Evolutionary conservation across 768 basidiomycete genomes (phyloP).

Genomic region (Glaciozyma antarctica): DNA sequence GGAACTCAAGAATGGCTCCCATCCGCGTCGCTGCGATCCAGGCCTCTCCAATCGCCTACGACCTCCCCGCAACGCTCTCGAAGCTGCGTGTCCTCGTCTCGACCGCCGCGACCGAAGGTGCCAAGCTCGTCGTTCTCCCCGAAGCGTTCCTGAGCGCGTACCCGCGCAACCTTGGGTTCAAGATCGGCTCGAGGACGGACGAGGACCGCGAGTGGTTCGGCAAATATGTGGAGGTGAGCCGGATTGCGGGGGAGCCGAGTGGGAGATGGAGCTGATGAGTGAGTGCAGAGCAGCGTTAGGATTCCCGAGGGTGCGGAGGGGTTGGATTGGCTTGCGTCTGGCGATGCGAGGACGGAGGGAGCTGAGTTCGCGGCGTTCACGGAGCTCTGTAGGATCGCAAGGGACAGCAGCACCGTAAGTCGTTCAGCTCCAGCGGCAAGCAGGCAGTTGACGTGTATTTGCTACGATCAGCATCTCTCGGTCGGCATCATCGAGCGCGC

Average conservation of each 20-base stretch:
- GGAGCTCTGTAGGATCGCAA: background rate
- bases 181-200: background rate
- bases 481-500: conserved; percentile 13
- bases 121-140: conserved; percentile 2
- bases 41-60: background rate
- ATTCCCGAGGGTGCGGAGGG: background rate
- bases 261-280: background rate
- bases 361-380: conserved; percentile 1
- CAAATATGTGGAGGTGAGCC: background rate
- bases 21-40: conserved; percentile 3
- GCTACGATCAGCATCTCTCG: background rate
- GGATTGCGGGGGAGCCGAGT: background rate
- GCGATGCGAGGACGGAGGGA: background rate
- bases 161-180: conserved; percentile 3
- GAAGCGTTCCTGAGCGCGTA: conserved; percentile 3
- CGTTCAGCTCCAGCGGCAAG: background rate
- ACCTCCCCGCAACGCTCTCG: background rate
- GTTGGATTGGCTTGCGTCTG: background rate
- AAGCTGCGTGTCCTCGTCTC: background rate
- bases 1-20: background rate
- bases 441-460: too few relatives aligned
- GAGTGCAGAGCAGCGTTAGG: background rate
- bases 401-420: conserved; percentile 1
- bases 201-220: conserved; percentile 3
- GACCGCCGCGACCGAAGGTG: background rate